Evolutionary conservation across 352 stramenopile genomes (phyloP).

Genomic region (Globisporangium spiculum): DNA sequence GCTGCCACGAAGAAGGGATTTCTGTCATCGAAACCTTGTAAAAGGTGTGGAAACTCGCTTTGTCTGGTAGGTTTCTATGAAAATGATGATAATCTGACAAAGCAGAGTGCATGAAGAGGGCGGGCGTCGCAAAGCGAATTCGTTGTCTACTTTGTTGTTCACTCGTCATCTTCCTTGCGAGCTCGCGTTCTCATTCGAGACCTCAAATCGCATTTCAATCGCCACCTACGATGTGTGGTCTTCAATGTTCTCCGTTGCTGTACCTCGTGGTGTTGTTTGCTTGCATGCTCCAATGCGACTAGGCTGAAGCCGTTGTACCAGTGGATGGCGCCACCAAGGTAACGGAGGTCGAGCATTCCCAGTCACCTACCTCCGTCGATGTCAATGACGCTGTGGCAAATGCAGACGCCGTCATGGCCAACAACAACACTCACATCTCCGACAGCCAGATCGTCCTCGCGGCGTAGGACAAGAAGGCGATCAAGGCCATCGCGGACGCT

Average conservation of each 20-base stretch:
- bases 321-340: neutral
- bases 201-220: neutral
- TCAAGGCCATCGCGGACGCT: slow-evolving; percentile 8
- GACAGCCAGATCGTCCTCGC: slow-evolving; percentile 8
- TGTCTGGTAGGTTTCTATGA: too few relatives aligned
- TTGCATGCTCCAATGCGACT: neutral
- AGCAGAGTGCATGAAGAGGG: too few relatives aligned
- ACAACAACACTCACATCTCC: slow-evolving; percentile 12
- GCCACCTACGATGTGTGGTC: neutral
- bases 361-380: too few relatives aligned
- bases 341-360: neutral
- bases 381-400: neutral
- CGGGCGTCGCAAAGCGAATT: too few relatives aligned
- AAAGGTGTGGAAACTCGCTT: too few relatives aligned
- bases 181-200: neutral
- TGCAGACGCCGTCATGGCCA: neutral
- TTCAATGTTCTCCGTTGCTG: neutral
- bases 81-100: too few relatives aligned
- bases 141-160: neutral
- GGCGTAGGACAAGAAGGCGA: neutral
- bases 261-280: neutral
- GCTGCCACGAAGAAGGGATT: too few relatives aligned
- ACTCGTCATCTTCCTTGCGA: neutral
- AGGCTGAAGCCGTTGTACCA: neutral
- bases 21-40: too few relatives aligned